Conservation (phyloP, 305 asterid species). For the Plantago rigida region DNA sequence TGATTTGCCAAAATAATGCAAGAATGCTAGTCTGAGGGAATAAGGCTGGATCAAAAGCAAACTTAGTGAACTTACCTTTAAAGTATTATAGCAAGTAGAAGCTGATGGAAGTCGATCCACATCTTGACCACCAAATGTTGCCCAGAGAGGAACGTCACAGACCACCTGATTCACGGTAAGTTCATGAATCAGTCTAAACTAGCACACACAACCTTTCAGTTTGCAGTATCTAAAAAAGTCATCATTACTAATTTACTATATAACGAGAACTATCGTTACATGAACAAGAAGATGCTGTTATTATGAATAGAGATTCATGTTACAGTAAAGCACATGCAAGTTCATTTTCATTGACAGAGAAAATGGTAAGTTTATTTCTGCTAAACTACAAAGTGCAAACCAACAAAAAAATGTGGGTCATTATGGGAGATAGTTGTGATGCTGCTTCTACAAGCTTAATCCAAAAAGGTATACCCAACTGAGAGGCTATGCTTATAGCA, state of each 20-base stretch:
- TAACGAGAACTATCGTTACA: neutral
- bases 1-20: neutral
- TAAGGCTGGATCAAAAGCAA: slow-evolving; percentile 14
- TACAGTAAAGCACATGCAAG: too few species aligned
- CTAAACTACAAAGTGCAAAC: neutral
- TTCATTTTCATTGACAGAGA: too few species aligned
- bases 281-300: neutral
- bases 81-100: slow-evolving; percentile 90
- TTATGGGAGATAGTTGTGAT: neutral
- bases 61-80: slow-evolving; percentile 46
- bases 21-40: slow-evolving; percentile 8
- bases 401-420: neutral
- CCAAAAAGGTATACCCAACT: neutral
- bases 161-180: slow-evolving; percentile 45
- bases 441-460: neutral
- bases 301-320: too few species aligned
- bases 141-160: slow-evolving; percentile 80
- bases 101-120: slow-evolving; percentile 99
- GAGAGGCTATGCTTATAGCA: neutral
- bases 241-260: neutral
- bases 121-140: slow-evolving; percentile 89
- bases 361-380: neutral
- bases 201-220: neutral
- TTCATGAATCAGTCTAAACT: slow-evolving; percentile 21
- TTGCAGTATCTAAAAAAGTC: slow-evolving; percentile 7